Base-by-base conservation (phyloP, 352 stramenopile genomes). In the Phytophthora pisi region DNA sequence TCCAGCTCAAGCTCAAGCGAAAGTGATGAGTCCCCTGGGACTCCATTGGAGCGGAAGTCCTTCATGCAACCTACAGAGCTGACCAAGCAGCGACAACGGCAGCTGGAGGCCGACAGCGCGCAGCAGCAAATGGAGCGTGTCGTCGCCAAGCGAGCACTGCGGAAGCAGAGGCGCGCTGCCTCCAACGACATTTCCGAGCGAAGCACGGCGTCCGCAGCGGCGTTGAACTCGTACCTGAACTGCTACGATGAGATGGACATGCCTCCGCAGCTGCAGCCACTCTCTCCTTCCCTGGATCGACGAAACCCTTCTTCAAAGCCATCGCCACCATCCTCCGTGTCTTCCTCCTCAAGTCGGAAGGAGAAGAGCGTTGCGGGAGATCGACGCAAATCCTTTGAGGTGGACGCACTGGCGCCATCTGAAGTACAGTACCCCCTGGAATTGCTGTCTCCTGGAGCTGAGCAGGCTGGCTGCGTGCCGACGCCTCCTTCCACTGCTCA, bases 51-150 rank as follows among this genome's bases (percentile, higher is more conserved):
- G 51, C 61, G 26, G 50, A 92, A 88, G 70, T 87, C 76, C 23
- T 92, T 89, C 46, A 75, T 81, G 68, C 79, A 88, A 53, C 71
- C 76, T 13, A 89, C 81, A n/a, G 83, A 89, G 54, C 66, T 81
- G 9, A 58, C 63, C 24, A 81, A 72, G 36, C 70, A 84, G 42
- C 69, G 66, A 11, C 73, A 81, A 53, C 71, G 64, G 28, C 70
- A 79, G 34, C 16, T 59, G 28, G 59, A 79, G 34, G 49, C 55
- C 9, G 58, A 68, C 20, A 55, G 50, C 38, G 51, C 54, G 49
- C 63, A 64, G 40, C 42, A 66, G 24, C 43, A 70, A 43, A 74
- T 66, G 47, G 76, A 75, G 24, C 61, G 67, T 15, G 54, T 75
- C 23, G 68, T 59, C 45, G 68, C 61, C 23, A 72, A 78, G 57